phyloP scores from a whole-genome alignment of 2,329 filamentous ascomycete genomes.

The Hymenoscyphus occultus region DNA sequence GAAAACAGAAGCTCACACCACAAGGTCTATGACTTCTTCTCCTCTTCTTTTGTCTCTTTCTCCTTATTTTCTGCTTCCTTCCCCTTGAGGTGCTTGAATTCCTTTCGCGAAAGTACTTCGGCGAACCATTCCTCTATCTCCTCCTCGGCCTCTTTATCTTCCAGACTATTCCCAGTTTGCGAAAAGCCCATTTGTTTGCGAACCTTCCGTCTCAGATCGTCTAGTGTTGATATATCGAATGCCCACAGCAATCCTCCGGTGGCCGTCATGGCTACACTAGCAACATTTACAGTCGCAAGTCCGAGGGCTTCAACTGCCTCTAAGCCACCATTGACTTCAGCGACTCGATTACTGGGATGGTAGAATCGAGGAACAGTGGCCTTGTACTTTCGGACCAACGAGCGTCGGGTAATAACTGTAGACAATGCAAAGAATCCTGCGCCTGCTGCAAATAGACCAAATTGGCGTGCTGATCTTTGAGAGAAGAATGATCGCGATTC shows the following conservation, averaged over 20 bases:
- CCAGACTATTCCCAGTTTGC: conserved; percentile 34
- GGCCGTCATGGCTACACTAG: conserved; percentile 70
- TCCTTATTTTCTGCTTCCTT: conserved; percentile 10
- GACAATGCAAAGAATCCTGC: conserved; percentile 73
- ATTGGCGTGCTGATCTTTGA: conserved; percentile 48
- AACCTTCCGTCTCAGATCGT: conserved; percentile 59
- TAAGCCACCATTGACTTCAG: conserved; percentile 58
- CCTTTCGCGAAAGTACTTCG: conserved; percentile 56
- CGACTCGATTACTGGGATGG: conserved; percentile 55
- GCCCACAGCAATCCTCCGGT: conserved; percentile 73
- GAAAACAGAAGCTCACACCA: background rate
- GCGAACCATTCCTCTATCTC: conserved; percentile 62
- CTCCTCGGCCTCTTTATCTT: conserved; percentile 53
- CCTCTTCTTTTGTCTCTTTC: conserved; percentile 8
- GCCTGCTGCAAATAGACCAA: conserved; percentile 71
- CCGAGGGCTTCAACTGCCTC: conserved; percentile 82
- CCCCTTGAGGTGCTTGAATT: conserved; percentile 37
- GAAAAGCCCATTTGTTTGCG: conserved; percentile 39
- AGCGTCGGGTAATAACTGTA: conserved; percentile 66
- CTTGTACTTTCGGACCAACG: conserved; percentile 61
- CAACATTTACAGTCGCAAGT: conserved; percentile 82
- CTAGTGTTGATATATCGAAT: conserved; percentile 69
- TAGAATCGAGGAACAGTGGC: conserved; percentile 69
- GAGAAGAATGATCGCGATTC: conserved; percentile 33
- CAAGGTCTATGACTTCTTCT: conserved; percentile 16